These are phyloP conservation scores for Arthroderma sp. DNA, from an alignment of 2,329 filamentous ascomycete genomes.

Conservation along the genomic window DNA sequence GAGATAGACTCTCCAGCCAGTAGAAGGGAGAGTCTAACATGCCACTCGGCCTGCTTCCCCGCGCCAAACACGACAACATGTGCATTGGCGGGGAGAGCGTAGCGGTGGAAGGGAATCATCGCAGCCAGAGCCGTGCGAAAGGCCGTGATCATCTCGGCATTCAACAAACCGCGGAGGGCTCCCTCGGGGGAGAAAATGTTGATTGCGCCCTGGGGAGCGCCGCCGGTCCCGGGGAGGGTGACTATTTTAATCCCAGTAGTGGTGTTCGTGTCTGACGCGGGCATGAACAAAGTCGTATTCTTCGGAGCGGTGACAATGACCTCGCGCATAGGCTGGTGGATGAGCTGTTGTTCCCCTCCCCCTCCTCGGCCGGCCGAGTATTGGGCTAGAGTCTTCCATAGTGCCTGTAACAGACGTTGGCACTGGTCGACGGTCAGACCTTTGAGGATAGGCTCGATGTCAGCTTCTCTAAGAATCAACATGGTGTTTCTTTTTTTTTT, in stretches of 20 bases:
- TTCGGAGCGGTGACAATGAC: constrained; percentile 26
- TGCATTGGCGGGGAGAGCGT: constrained; percentile 15
- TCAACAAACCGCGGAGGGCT: constrained; percentile 52
- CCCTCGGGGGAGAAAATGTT: constrained; percentile 55
- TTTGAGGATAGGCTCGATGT: constrained; percentile 21
- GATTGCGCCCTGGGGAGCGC: constrained; percentile 49
- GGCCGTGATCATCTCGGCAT: constrained; percentile 61
- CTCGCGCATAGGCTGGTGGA: constrained; percentile 33
- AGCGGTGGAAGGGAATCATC: constrained; percentile 48
- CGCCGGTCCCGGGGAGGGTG: constrained; percentile 39
- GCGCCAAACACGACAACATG: constrained; percentile 36
- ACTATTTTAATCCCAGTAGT: constrained; percentile 62
- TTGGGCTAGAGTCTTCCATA: constrained; percentile 22
- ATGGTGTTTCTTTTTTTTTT: constrained; percentile 3
- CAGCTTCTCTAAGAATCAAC: constrained; percentile 10
- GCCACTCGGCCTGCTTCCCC: constrained; percentile 39
- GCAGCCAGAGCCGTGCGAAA: constrained; percentile 67
- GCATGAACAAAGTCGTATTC: constrained; percentile 59
- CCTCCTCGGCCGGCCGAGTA: constrained; percentile 14
- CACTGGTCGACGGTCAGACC: constrained; percentile 21
- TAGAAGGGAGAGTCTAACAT: constrained; percentile 39
- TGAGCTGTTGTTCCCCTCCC: constrained; percentile 12
- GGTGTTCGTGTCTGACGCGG: constrained; percentile 45
- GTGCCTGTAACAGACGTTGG: constrained; percentile 21
- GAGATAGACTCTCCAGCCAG: constrained; percentile 31